Evolutionary conservation across 345 rosid genomes (phyloP).

Genomic region (Sapria himalayana): DNA sequence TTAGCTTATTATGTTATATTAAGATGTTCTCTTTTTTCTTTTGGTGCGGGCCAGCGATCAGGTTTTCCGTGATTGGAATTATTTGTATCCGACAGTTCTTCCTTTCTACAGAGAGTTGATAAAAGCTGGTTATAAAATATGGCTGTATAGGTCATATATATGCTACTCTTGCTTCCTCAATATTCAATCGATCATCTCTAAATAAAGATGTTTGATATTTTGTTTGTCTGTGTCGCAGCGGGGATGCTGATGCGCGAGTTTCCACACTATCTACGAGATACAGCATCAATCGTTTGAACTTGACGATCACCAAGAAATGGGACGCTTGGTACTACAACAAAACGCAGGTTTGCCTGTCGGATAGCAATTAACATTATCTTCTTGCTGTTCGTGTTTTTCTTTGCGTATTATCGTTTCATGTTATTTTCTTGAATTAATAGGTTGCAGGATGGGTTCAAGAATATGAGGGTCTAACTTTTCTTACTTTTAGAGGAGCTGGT

Average conservation of each 20-base stretch:
- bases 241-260: constrained; percentile 96
- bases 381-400: neutral
- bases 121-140: constrained; percentile 45
- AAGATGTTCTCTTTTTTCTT: neutral
- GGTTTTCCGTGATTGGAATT: constrained; percentile 34
- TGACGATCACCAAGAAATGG: constrained; percentile 54
- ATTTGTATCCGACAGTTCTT: constrained; percentile 39
- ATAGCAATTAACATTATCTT: neutral
- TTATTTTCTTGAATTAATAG: constrained; percentile 12
- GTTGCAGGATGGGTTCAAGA: constrained; percentile 91
- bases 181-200: neutral
- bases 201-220: neutral
- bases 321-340: constrained; percentile 73
- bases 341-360: too few species aligned
- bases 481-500: constrained; percentile 96
- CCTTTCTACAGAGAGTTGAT: constrained; percentile 74
- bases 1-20: neutral
- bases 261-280: constrained; percentile 77
- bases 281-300: constrained; percentile 32
- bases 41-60: constrained; percentile 19
- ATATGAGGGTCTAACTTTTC: constrained; percentile 65
- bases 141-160: constrained; percentile 65
- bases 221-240: constrained; percentile 23
- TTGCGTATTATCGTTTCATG: neutral
- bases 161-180: neutral